Conservation (phyloP, 1,284 basidiomycete species). For the Irpex rosettiformis region DNA sequence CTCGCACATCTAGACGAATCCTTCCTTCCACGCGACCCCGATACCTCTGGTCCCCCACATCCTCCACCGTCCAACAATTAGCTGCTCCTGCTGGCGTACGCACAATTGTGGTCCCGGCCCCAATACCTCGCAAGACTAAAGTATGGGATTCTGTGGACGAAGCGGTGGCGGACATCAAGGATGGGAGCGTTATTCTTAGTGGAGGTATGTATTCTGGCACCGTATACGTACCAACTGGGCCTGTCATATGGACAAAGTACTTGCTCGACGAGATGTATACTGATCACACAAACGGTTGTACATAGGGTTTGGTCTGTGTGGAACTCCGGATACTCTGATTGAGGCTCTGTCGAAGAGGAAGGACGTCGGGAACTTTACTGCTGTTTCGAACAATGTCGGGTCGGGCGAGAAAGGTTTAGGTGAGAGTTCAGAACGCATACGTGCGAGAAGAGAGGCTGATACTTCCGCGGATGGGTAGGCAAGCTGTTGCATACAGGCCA, state of each 20-base stretch:
- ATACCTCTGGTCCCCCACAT: not conserved
- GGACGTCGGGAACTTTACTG: conserved; percentile 73
- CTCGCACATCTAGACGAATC: conserved; percentile 1
- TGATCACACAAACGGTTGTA: not conserved
- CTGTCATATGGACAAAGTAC: no score
- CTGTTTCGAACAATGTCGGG: conserved; percentile 91
- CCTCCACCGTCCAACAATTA: not conserved
- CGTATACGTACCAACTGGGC: no score
- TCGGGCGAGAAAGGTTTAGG: conserved; percentile 77
- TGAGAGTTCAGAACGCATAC: conserved; percentile 31
- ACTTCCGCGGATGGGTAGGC: conserved; percentile 41
- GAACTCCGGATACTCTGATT: conserved; percentile 85
- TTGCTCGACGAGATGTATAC: not conserved
- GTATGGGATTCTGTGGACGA: conserved; percentile 52
- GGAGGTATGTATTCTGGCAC: conserved; percentile 55
- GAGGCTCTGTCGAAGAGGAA: conserved; percentile 72
- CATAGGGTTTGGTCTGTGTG: conserved; percentile 76
- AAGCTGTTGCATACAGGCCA: conserved; percentile 76
- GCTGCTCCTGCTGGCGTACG: not conserved
- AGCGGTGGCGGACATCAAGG: conserved; percentile 53
- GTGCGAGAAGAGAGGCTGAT: not conserved
- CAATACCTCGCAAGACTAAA: conserved; percentile 40
- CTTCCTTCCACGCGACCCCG: conserved; percentile 1
- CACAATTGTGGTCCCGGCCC: conserved; percentile 19
- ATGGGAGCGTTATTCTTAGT: conserved; percentile 70